Conservation (phyloP, 352 stramenopile species). For the Pythium aquatile region DNA sequence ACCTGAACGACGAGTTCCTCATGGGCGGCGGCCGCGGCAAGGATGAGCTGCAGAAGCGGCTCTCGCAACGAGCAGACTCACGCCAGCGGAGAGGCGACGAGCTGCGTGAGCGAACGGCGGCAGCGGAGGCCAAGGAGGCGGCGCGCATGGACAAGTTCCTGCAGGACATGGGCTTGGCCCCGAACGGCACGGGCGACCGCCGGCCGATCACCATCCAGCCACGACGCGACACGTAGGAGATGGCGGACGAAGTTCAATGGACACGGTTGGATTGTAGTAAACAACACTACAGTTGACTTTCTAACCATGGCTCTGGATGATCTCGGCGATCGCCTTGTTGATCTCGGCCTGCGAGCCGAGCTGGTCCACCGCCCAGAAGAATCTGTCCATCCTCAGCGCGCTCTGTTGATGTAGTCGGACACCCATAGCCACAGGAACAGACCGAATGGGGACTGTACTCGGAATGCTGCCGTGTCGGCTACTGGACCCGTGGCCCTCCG, state of each 20-base stretch:
- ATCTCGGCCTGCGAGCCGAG: slow-evolving; percentile 14
- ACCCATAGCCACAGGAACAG: not conserved
- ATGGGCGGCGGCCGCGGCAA: slow-evolving; percentile 42
- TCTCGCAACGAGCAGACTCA: slow-evolving; percentile 37
- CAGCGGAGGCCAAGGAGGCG: slow-evolving; percentile 58
- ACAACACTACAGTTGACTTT: not conserved
- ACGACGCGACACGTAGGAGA: slow-evolving; percentile 22
- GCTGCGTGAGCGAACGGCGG: slow-evolving; percentile 37
- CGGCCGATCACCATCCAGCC: slow-evolving; percentile 57
- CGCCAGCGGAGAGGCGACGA: slow-evolving; percentile 42
- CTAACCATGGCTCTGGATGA: slow-evolving; percentile 2
- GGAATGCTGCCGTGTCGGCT: not conserved
- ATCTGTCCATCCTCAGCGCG: not conserved
- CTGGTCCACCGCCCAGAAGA: not conserved
- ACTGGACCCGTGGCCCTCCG: not conserved
- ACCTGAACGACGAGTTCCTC: slow-evolving; percentile 67
- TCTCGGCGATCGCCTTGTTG: slow-evolving; percentile 9
- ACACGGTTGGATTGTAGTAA: not conserved
- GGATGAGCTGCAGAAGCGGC: slow-evolving; percentile 37
- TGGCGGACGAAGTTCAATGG: not conserved
- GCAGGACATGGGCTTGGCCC: slow-evolving; percentile 58
- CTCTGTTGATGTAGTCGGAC: not conserved
- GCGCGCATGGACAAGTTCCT: slow-evolving; percentile 81
- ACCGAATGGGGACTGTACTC: not conserved
- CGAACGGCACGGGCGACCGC: slow-evolving; percentile 26